These are phyloP conservation scores for Hyphopichia khmerensis DNA, from an alignment of 1,139 yeast species.

Conservation along the genomic window DNA sequence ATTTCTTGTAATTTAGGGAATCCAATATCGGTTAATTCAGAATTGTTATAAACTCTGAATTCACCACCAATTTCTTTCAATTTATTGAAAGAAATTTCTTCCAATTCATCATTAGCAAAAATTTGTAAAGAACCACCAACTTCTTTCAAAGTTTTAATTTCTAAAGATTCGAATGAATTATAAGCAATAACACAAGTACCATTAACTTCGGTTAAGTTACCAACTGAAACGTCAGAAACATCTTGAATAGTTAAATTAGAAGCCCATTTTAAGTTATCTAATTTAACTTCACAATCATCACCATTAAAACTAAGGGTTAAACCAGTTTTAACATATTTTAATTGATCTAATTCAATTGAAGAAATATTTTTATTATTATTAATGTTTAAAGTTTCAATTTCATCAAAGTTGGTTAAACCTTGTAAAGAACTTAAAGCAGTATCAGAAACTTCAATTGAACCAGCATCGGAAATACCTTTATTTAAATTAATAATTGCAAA, in stretches of 20 bases:
- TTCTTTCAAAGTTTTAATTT: constrained; percentile 27
- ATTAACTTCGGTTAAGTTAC: constrained; percentile 39
- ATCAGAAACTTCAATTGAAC: constrained; percentile 38
- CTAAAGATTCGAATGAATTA: constrained; percentile 36
- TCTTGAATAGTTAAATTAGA: constrained; percentile 48
- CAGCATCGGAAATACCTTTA: constrained; percentile 35
- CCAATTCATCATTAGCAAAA: constrained; percentile 44
- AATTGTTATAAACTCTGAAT: constrained; percentile 43
- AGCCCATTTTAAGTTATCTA: constrained; percentile 42
- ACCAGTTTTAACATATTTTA: constrained; percentile 33
- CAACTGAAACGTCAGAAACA: constrained; percentile 29
- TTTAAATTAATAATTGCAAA: constrained; percentile 39
- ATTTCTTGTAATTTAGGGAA: constrained; percentile 32
- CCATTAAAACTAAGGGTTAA: constrained; percentile 45
- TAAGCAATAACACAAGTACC: constrained; percentile 43
- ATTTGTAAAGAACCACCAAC: constrained; percentile 45
- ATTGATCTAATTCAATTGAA: constrained; percentile 32
- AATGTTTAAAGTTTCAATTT: constrained; percentile 37
- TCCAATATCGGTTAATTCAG: constrained; percentile 35
- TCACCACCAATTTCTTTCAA: constrained; percentile 44
- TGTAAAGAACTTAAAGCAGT: constrained; percentile 42
- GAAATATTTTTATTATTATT: constrained; percentile 49
- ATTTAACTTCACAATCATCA: constrained; percentile 38
- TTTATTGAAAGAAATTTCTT: constrained; percentile 25
- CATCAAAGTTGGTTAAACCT: constrained; percentile 33